phyloP scores from a whole-genome alignment of 371 early-diverging fungal genomes.

The Coemansia sp. region DNA sequence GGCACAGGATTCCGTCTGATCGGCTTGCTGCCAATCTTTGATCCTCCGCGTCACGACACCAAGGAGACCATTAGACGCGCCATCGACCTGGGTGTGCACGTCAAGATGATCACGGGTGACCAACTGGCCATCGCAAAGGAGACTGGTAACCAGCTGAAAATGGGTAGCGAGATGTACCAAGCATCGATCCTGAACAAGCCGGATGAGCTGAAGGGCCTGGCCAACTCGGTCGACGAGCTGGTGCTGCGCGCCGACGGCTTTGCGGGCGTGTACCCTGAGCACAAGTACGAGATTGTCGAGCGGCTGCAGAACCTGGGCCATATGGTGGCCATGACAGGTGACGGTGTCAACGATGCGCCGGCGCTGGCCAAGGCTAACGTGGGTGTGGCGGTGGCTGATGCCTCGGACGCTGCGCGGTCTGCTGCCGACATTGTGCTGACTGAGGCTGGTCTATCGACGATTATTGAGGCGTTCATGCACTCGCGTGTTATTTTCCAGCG shows the following conservation, averaged over 20 bases:
- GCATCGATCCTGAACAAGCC: conserved; percentile 73
- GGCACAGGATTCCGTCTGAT: conserved; percentile 61
- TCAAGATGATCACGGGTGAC: conserved; percentile 96
- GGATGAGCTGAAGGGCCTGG: conserved; percentile 68
- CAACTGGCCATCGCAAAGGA: conserved; percentile 88
- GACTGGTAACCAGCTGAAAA: conserved; percentile 71
- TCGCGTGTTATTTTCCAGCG: conserved; percentile 92
- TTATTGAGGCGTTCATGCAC: conserved; percentile 78
- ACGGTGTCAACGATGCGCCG: conserved; percentile 95
- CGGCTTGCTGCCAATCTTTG: conserved; percentile 77
- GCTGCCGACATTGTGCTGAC: conserved; percentile 76
- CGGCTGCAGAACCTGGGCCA: conserved; percentile 79
- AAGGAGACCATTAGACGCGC: conserved; percentile 82
- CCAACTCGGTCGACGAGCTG: conserved; percentile 73
- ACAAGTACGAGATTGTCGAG: conserved; percentile 90
- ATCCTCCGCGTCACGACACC: conserved; percentile 83
- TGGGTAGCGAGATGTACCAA: conserved; percentile 72
- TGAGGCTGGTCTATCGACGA: conserved; percentile 79
- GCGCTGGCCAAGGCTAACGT: conserved; percentile 85
- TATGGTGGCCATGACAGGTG: conserved; percentile 91
- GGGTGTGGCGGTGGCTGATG: conserved; percentile 79
- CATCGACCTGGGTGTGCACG: conserved; percentile 80
- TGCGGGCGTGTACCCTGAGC: conserved; percentile 90
- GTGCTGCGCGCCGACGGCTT: conserved; percentile 81
- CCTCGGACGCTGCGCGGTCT: conserved; percentile 72